phyloP scores from a whole-genome alignment of 148 eudicot species.

The Nyssa sinensis region DNA sequence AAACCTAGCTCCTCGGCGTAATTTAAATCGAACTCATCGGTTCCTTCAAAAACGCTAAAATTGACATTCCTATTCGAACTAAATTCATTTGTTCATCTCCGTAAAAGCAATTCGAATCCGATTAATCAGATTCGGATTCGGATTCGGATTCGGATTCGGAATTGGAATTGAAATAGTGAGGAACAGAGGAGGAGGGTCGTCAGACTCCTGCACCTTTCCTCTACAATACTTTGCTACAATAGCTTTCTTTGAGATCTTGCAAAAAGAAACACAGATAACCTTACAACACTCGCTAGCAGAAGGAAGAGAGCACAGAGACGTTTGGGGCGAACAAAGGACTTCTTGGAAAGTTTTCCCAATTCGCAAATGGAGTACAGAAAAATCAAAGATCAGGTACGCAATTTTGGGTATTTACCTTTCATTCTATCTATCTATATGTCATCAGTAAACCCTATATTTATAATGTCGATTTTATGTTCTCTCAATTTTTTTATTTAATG shows the following conservation, averaged over 20 bases:
- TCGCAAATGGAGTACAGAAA: slow-evolving; percentile 72
- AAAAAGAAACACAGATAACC: no score
- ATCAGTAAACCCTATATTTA: background rate
- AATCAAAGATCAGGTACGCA: slow-evolving; percentile 69
- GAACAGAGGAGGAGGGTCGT: background rate
- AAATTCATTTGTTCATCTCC: slow-evolving; percentile 44
- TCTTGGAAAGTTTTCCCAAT: background rate
- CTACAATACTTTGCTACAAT: no score
- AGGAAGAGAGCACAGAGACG: no score
- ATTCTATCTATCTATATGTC: no score
- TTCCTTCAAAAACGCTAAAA: slow-evolving; percentile 23
- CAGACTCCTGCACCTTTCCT: no score
- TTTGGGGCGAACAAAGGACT: background rate
- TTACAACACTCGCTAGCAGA: no score
- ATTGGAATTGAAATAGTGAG: background rate
- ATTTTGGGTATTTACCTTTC: background rate
- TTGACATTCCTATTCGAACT: slow-evolving; percentile 1
- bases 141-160: slow-evolving; percentile 14
- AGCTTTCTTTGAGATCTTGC: no score
- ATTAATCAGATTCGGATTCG: slow-evolving; percentile 6
- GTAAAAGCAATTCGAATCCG: slow-evolving; percentile 20
- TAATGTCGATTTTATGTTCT: background rate
- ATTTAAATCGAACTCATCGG: slow-evolving; percentile 15
- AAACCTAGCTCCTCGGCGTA: slow-evolving; percentile 43
- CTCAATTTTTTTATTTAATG: background rate